Evolutionary conservation across 176 grass and related monocot genomes (phyloP).

Genomic region (Cenchrus purpureus): DNA sequence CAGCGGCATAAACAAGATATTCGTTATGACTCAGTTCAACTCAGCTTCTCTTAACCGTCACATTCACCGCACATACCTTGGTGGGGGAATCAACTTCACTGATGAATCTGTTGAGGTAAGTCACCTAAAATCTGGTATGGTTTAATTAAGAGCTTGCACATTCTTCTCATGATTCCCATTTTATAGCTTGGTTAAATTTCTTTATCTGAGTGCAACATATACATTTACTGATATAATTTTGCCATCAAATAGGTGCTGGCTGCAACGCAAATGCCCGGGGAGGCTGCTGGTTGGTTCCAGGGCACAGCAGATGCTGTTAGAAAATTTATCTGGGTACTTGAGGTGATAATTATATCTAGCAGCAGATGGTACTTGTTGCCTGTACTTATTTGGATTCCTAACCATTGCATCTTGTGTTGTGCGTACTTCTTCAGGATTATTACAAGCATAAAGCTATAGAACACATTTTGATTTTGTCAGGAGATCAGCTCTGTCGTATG

Average conservation of each 20-base stretch:
- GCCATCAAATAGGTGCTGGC: constrained; percentile 66
- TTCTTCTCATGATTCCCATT: not conserved
- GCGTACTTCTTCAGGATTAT: constrained; percentile 50
- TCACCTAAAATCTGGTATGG: constrained; percentile 25
- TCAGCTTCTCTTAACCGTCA: constrained; percentile 82
- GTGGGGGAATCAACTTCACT: constrained; percentile 65
- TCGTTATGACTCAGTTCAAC: constrained; percentile 56
- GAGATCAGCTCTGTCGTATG: constrained; percentile 82
- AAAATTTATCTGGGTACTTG: constrained; percentile 84
- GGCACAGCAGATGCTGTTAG: constrained; percentile 85
- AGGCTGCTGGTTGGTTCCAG: constrained; percentile 74
- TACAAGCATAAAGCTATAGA: constrained; percentile 74
- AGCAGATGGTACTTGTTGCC: constrained; percentile 7
- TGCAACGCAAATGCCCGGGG: constrained; percentile 75
- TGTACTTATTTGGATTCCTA: constrained; percentile 11
- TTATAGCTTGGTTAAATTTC: constrained; percentile 33
- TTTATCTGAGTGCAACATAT: constrained; percentile 58
- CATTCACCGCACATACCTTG: constrained; percentile 69
- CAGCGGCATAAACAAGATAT: constrained; percentile 83
- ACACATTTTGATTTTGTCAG: constrained; percentile 71
- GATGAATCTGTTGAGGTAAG: constrained; percentile 83
- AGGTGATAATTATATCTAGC: constrained; percentile 55
- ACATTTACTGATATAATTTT: constrained; percentile 54
- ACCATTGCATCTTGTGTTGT: not conserved
- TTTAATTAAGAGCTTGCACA: not conserved